phyloP scores from a whole-genome alignment of 805 yeast species.

The Kodamaea restingae region DNA sequence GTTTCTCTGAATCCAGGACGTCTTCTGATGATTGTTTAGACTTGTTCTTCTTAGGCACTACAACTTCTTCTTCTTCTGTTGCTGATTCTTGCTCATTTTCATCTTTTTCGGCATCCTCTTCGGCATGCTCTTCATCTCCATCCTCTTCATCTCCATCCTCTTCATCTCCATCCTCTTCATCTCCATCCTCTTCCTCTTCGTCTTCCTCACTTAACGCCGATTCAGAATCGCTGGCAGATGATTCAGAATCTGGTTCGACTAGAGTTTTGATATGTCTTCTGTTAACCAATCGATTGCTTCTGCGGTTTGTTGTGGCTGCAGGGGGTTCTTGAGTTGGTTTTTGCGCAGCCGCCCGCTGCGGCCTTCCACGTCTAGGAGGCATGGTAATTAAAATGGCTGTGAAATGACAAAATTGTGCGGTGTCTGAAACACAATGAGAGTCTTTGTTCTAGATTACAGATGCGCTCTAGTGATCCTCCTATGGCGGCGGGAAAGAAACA shows the following conservation, averaged over 20 bases:
- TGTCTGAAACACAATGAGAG: too few species aligned
- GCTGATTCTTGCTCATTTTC: neutral
- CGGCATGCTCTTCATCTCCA: neutral
- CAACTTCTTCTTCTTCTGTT: constrained; percentile 2
- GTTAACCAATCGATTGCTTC: neutral
- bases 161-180: too few species aligned
- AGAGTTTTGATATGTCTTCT: neutral
- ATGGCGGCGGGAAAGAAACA: too few species aligned
- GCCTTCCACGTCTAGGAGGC: constrained; percentile 7
- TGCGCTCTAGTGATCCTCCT: too few species aligned
- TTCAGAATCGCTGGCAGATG: neutral
- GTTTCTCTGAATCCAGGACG: neutral
- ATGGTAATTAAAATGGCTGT: neutral
- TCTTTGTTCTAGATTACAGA: too few species aligned
- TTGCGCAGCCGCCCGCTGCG: constrained; percentile 7
- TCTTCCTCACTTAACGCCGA: neutral
- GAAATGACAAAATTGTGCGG: neutral
- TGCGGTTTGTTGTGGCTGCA: constrained; percentile 1
- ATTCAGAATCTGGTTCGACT: neutral
- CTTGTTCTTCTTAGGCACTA: too few species aligned
- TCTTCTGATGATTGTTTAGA: too few species aligned
- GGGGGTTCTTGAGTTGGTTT: neutral
- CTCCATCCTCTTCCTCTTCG: neutral
- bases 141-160: neutral
- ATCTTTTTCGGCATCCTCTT: neutral